These are phyloP conservation scores for Trametes villosa DNA, from an alignment of 768 basidiomycete species.

Conservation along the genomic window DNA sequence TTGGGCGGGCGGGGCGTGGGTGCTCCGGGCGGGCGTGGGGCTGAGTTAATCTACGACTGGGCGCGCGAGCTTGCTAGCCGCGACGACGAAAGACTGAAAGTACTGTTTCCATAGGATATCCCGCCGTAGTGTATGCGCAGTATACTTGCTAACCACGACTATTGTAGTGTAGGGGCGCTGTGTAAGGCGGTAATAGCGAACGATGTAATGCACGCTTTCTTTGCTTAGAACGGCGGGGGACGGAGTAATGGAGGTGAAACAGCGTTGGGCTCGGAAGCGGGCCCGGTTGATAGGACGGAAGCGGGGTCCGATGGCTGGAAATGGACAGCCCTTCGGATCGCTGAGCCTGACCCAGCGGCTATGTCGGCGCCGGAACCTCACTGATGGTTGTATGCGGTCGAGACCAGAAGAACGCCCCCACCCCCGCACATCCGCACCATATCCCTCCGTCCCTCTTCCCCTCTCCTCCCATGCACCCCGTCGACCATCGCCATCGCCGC, in stretches of 20 bases:
- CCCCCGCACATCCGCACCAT: constrained; percentile 63
- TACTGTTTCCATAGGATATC: background rate
- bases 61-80: background rate
- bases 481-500: constrained; percentile 53
- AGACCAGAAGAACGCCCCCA: constrained; percentile 32
- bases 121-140: background rate
- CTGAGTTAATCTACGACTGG: constrained; percentile 3
- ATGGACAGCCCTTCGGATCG: constrained; percentile 25
- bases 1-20: background rate
- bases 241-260: constrained; percentile 22
- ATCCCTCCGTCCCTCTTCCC: constrained; percentile 46
- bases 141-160: background rate
- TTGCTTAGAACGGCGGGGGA: background rate
- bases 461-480: constrained; percentile 61
- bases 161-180: background rate
- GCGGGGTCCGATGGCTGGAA: constrained; percentile 9
- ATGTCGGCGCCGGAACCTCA: constrained; percentile 26
- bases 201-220: background rate
- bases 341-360: constrained; percentile 27
- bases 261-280: constrained; percentile 21
- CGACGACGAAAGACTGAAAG: background rate
- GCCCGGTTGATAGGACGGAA: constrained; percentile 24
- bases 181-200: background rate
- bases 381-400: constrained; percentile 23
- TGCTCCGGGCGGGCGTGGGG: background rate